Conservation (phyloP, 805 yeast genomes). For the Zygosaccharomyces gambellarensis region DNA sequence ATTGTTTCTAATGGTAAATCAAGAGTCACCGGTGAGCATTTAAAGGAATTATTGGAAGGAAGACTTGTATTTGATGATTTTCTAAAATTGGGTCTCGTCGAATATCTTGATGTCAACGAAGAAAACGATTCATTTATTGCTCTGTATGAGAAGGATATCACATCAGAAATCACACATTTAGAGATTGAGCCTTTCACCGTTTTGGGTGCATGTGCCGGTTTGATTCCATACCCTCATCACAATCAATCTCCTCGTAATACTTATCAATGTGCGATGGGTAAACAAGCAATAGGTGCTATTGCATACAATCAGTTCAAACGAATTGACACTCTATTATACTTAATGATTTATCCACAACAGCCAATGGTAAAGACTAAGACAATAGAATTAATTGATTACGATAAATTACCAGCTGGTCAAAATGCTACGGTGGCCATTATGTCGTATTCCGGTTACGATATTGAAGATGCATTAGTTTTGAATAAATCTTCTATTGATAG, state of each 20-base stretch:
- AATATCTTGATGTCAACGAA: constrained; percentile 94
- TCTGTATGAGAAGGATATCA: constrained; percentile 66
- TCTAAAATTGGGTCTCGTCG: constrained; percentile 78
- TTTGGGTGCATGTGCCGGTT: constrained; percentile 96
- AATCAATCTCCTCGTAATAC: constrained; percentile 99
- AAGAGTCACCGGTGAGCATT: constrained; percentile 67
- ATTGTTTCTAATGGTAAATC: constrained; percentile 73
- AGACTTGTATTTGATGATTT: constrained; percentile 88
- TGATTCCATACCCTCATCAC: constrained; percentile 99
- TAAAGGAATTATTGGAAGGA: constrained; percentile 57
- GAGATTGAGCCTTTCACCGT: constrained; percentile 98
- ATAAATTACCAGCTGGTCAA: constrained; percentile 97
- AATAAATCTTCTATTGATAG: constrained; percentile 92
- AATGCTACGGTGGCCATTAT: constrained; percentile 98
- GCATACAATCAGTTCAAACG: constrained; percentile 95
- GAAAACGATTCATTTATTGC: constrained; percentile 94
- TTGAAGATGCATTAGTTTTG: constrained; percentile 94
- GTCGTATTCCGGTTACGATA: constrained; percentile 99
- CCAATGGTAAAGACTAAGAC: constrained; percentile 99
- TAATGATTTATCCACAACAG: constrained; percentile 98
- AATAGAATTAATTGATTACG: constrained; percentile 90
- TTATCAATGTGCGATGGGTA: constrained; percentile 99
- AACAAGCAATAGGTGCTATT: constrained; percentile 99
- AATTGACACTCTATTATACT: constrained; percentile 86
- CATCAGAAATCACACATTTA: constrained; percentile 67